Percentiles rank a stretch among this genome's conserved stretches.
These are phyloP conservation scores for Pseudocercospora musae DNA, from an alignment of 2,329 filamentous ascomycete species.

Conservation along the genomic window DNA sequence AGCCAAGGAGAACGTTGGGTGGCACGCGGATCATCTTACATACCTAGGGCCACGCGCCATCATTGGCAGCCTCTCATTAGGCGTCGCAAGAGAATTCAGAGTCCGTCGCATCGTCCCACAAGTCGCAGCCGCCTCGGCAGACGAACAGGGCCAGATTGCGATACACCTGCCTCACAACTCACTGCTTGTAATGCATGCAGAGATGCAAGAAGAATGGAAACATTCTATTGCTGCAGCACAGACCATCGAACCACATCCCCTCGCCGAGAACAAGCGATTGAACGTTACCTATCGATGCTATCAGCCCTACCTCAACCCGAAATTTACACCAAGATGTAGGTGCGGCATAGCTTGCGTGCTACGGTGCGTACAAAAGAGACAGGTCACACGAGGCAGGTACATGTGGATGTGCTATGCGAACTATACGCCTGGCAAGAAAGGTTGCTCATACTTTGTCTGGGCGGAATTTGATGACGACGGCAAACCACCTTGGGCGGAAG, in stretches of 20 bases:
- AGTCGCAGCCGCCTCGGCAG: conserved; percentile 45
- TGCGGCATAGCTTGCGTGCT: conserved; percentile 69
- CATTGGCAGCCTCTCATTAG: conserved; percentile 86
- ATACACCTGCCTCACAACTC: conserved; percentile 95
- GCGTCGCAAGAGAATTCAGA: conserved; percentile 89
- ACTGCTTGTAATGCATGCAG: conserved; percentile 90
- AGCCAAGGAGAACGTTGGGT: conserved; percentile 77
- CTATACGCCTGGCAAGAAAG: conserved; percentile 62
- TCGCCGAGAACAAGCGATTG: conserved; percentile 76
- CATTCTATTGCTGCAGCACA: conserved; percentile 74
- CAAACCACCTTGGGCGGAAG: conserved; percentile 61
- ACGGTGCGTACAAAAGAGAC: conserved; percentile 75
- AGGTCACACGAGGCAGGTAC: conserved; percentile 72
- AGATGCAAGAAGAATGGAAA: conserved; percentile 98
- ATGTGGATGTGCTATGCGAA: conserved; percentile 92
- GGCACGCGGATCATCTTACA: conserved; percentile 87
- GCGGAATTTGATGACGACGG: conserved; percentile 84
- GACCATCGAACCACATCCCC: conserved; percentile 78
- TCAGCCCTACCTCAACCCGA: conserved; percentile 71
- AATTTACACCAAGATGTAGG: conserved; percentile 70
- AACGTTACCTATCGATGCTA: conserved; percentile 95
- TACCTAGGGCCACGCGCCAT: conserved; percentile 85
- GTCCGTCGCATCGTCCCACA: conserved; percentile 70
- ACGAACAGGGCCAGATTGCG: conserved; percentile 79
- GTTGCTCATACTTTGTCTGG: conserved; percentile 79